Evolutionary conservation across 1,139 yeast species (phyloP).

Genomic region (Kurtzmaniella natalensis): DNA sequence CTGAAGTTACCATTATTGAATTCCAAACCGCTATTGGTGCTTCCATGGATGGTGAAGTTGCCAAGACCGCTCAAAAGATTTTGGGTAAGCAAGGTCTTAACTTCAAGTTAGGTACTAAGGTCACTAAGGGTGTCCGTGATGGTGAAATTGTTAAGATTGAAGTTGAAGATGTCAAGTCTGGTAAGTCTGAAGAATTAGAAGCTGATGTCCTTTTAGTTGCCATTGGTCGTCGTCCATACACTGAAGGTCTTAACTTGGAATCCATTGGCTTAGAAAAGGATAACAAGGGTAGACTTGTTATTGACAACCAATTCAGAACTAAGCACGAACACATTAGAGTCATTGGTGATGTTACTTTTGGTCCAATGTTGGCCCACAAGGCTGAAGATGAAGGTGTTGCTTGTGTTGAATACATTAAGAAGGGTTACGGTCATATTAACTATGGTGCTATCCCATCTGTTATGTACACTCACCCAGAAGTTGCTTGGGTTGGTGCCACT

Average conservation of each 20-base stretch:
- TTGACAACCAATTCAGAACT: conserved; percentile 91
- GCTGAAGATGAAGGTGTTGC: conserved; percentile 99
- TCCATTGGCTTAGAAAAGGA: conserved; percentile 85
- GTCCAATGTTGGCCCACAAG: conserved; percentile 99
- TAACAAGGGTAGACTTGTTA: conserved; percentile 87
- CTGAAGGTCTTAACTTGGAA: conserved; percentile 86
- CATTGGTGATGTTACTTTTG: conserved; percentile 97
- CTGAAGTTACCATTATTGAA: conserved; percentile 93
- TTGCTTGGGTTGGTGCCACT: conserved; percentile 97
- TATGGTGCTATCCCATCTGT: conserved; percentile 97
- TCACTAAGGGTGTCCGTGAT: conserved; percentile 76
- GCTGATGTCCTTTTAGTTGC: conserved; percentile 95
- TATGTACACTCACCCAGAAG: conserved; percentile 99
- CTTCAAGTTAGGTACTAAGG: conserved; percentile 91
- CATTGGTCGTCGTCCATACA: conserved; percentile 98
- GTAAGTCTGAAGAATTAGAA: conserved; percentile 73
- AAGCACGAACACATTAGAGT: conserved; percentile 91
- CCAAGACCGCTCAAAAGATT: conserved; percentile 84
- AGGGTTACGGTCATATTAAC: conserved; percentile 97
- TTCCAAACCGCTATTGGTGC: conserved; percentile 86
- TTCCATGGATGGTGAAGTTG: conserved; percentile 96
- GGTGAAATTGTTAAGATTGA: conserved; percentile 86
- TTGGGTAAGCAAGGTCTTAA: conserved; percentile 92
- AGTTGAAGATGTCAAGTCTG: conserved; percentile 85
- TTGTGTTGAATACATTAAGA: conserved; percentile 90